Conservation (phyloP, 208 protist species). For the Crithidia fasciculata region DNA sequence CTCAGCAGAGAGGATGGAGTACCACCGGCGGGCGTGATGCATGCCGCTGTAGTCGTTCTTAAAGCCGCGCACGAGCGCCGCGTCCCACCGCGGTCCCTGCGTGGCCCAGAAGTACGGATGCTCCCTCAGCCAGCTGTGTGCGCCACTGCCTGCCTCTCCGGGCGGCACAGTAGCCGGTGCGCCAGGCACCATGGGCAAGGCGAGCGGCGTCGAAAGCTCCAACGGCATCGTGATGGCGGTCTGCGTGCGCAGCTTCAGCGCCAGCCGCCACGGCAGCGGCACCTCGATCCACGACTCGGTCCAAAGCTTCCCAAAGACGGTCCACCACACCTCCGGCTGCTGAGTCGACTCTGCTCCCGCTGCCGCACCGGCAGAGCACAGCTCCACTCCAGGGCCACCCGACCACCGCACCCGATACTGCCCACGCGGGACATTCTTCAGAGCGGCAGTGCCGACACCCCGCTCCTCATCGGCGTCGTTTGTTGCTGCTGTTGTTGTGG, state of each 20-base stretch:
- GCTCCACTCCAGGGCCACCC: slow-evolving; percentile 49
- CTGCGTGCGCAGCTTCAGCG: slow-evolving; percentile 53
- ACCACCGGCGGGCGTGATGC: slow-evolving; percentile 64
- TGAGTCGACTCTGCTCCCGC: neutral
- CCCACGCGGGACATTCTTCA: slow-evolving; percentile 13
- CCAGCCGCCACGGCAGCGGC: slow-evolving; percentile 33
- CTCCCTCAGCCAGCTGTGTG: neutral
- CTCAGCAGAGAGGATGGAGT: slow-evolving; percentile 54
- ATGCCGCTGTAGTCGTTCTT: slow-evolving; percentile 50
- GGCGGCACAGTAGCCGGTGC: neutral
- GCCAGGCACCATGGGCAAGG: neutral
- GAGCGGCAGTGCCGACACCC: slow-evolving; percentile 4
- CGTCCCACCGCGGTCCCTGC: slow-evolving; percentile 61
- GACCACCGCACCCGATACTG: slow-evolving; percentile 37
- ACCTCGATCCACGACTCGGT: slow-evolving; percentile 49
- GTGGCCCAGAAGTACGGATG: slow-evolving; percentile 76
- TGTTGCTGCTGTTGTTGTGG: neutral
- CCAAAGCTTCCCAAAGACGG: slow-evolving; percentile 48
- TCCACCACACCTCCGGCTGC: slow-evolving; percentile 6
- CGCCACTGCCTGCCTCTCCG: neutral
- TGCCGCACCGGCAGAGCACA: neutral
- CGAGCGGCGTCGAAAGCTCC: neutral
- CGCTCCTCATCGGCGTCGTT: neutral
- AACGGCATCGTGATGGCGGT: slow-evolving; percentile 41
- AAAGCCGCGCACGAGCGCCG: slow-evolving; percentile 61